Conservation (phyloP, 805 yeast species). For the Starmerella tilneyi region DNA sequence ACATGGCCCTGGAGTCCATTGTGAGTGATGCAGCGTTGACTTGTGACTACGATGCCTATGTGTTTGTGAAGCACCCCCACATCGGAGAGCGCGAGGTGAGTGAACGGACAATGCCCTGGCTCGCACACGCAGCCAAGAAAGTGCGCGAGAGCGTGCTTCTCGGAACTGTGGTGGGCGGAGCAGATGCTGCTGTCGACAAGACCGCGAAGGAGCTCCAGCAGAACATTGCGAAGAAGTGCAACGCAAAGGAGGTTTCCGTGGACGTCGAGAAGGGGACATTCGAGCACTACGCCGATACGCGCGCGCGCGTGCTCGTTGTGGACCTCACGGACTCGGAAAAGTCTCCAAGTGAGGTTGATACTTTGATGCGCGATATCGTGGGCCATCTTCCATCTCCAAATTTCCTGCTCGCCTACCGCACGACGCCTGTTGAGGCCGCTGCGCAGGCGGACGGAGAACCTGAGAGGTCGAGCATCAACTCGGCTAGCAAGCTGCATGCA, state of each 20-base stretch:
- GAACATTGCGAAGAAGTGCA: constrained; percentile 38
- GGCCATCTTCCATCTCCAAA: constrained; percentile 30
- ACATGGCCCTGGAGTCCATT: constrained; percentile 9
- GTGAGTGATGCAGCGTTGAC: constrained; percentile 17
- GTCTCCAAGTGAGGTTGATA: constrained; percentile 20
- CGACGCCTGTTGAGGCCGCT: constrained; percentile 19
- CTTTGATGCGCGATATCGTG: constrained; percentile 27
- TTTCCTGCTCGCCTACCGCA: constrained; percentile 30
- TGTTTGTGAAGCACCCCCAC: constrained; percentile 48
- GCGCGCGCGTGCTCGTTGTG: constrained; percentile 52
- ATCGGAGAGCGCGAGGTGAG: constrained; percentile 36
- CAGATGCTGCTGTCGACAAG: constrained; percentile 3
- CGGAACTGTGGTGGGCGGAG: constrained; percentile 12
- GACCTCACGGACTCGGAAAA: constrained; percentile 37
- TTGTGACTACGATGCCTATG: constrained; percentile 49
- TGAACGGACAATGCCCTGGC: constrained; percentile 27
- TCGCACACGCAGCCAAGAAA: constrained; percentile 24
- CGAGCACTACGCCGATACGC: constrained; percentile 52
- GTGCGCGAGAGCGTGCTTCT: constrained; percentile 14
- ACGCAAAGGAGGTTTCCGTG: constrained; percentile 39
- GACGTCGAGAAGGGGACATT: constrained; percentile 34
- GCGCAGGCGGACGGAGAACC: background rate
- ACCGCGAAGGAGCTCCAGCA: constrained; percentile 6
- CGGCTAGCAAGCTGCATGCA: no score
- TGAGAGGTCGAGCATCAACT: no score